phyloP scores from a whole-genome alignment of 1,139 yeast genomes.

The Candida sp. region DNA sequence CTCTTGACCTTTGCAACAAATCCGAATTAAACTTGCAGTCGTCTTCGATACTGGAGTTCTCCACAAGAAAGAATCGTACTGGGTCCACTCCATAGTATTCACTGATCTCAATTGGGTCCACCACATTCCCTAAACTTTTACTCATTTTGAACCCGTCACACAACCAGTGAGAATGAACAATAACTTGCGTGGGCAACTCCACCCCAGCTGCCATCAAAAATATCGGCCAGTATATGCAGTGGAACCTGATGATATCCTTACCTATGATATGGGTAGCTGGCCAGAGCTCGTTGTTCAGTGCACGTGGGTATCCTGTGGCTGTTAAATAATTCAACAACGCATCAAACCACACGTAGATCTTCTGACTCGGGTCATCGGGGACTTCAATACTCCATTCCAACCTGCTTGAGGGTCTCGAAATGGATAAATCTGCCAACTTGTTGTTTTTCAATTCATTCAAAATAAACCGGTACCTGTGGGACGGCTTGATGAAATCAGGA shows the following conservation, averaged over 20 bases:
- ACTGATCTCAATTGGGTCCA: conserved; percentile 76
- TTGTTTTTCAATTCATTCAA: conserved; percentile 57
- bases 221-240: conserved; percentile 95
- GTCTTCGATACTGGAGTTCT: conserved; percentile 71
- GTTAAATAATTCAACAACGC: conserved; percentile 89
- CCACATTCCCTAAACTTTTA: conserved; percentile 93
- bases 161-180: conserved; percentile 96
- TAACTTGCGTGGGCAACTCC: conserved; percentile 69
- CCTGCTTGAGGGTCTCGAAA: conserved; percentile 82
- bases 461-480: conserved; percentile 56
- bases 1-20: conserved; percentile 59
- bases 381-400: conserved; percentile 92
- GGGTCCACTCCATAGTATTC: conserved; percentile 73
- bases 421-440: conserved; percentile 68
- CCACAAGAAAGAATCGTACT: conserved; percentile 75
- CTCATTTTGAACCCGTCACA: conserved; percentile 93
- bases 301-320: conserved; percentile 63
- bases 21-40: conserved; percentile 82
- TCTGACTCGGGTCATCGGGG: conserved; percentile 79
- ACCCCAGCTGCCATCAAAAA: conserved; percentile 83
- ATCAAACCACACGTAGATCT: conserved; percentile 96
- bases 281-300: conserved; percentile 30
- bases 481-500: conserved; percentile 69
- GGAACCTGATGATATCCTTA: conserved; percentile 88
- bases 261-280: conserved; percentile 88